Conservation (phyloP, 2,329 filamentous ascomycete genomes). For the Penicillium glabrum region DNA sequence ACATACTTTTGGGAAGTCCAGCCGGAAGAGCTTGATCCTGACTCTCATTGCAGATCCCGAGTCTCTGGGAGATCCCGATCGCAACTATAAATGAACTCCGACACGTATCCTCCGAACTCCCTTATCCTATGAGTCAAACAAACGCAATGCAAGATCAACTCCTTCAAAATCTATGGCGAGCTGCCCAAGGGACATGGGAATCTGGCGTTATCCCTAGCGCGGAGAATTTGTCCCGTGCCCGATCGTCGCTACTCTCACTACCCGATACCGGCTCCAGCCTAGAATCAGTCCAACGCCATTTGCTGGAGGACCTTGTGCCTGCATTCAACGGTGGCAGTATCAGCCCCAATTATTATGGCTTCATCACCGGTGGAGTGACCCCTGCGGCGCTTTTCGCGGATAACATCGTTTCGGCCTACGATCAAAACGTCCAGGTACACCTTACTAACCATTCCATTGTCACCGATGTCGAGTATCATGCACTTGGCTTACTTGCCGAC, state of each 20-base stretch:
- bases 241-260: constrained; percentile 34
- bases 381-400: constrained; percentile 81
- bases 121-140: not conserved
- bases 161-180: constrained; percentile 31
- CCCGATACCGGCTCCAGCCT: constrained; percentile 31
- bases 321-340: constrained; percentile 67
- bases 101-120: too few species aligned
- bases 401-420: constrained; percentile 74
- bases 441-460: constrained; percentile 72
- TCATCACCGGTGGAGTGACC: constrained; percentile 79
- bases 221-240: constrained; percentile 30
- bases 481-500: constrained; percentile 67
- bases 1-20: constrained; percentile 16
- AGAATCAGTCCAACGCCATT: constrained; percentile 34
- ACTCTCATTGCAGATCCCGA: constrained; percentile 14
- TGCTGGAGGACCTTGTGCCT: constrained; percentile 44
- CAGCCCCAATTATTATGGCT: constrained; percentile 76
- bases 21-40: constrained; percentile 3
- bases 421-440: constrained; percentile 85
- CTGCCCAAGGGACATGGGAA: constrained; percentile 28
- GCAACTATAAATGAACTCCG: constrained; percentile 5
- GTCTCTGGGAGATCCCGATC: constrained; percentile 5
- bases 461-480: constrained; percentile 73
- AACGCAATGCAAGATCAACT: constrained; percentile 19
- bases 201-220: constrained; percentile 33